These are phyloP conservation scores for Ceratobasidium sp. DNA, from an alignment of 1,284 basidiomycete genomes.

Conservation along the genomic window DNA sequence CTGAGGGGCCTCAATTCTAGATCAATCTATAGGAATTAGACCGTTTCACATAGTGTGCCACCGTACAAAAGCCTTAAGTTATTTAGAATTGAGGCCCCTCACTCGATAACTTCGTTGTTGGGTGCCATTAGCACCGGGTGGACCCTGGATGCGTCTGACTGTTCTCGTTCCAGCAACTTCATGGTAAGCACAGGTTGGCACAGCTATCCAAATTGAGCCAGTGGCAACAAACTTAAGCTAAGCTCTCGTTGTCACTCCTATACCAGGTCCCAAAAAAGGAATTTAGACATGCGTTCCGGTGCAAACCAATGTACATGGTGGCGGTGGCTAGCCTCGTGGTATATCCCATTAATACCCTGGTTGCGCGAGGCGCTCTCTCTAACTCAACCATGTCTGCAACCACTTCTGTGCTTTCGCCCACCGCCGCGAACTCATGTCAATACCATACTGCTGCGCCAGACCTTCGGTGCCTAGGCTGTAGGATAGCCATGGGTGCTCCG, in stretches of 20 bases:
- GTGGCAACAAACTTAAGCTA: not conserved
- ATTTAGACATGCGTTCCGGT: not conserved
- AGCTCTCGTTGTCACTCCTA: not conserved
- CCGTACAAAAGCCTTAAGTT: too few relatives aligned
- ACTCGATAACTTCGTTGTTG: not conserved
- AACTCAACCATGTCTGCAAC: constrained; percentile 9
- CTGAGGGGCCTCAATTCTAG: too few relatives aligned
- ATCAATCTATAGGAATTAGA: too few relatives aligned
- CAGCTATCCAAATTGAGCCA: not conserved
- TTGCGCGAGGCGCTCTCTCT: not conserved
- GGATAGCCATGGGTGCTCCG: constrained; percentile 37
- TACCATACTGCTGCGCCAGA: constrained; percentile 13
- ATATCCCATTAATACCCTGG: not conserved
- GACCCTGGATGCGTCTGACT: too few relatives aligned
- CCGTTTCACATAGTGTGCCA: too few relatives aligned
- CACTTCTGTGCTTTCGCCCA: not conserved
- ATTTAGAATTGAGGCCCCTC: too few relatives aligned
- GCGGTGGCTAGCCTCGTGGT: constrained; percentile 12
- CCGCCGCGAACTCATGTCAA: not conserved
- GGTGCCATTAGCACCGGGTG: too few relatives aligned
- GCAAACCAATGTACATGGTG: not conserved
- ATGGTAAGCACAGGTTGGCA: not conserved
- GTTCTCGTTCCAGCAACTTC: too few relatives aligned
- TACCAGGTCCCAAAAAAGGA: constrained; percentile 2
- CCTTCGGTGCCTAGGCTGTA: constrained; percentile 25